Conservation (phyloP, 1,139 yeast genomes). For the Pichia cactophila region DNA sequence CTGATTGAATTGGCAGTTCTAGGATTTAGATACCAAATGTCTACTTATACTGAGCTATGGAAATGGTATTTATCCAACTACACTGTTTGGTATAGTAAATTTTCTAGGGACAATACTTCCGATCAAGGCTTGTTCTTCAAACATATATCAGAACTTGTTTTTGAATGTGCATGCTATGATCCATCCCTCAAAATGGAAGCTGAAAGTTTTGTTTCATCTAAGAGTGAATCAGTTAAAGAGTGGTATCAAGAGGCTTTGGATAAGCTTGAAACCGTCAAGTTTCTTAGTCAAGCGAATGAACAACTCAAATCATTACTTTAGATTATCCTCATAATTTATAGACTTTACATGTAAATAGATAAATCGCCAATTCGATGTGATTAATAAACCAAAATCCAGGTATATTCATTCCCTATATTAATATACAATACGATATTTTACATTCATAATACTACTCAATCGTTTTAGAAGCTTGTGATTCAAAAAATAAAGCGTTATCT, state of each 20-base stretch:
- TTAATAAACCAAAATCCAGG: too few species aligned
- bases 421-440: not conserved
- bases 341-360: not conserved
- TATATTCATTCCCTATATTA: too few species aligned
- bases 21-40: slow-evolving; percentile 37
- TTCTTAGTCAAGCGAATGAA: slow-evolving; percentile 19
- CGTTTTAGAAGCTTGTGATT: not conserved
- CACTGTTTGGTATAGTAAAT: slow-evolving; percentile 41
- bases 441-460: not conserved
- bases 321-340: too few species aligned
- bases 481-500: slow-evolving; percentile 21
- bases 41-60: slow-evolving; percentile 33
- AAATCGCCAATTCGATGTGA: too few species aligned
- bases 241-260: slow-evolving; percentile 17
- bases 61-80: slow-evolving; percentile 49
- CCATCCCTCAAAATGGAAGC: slow-evolving; percentile 16
- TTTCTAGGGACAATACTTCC: slow-evolving; percentile 23
- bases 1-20: slow-evolving; percentile 48
- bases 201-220: slow-evolving; percentile 14
- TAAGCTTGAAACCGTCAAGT: slow-evolving; percentile 15
- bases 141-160: slow-evolving; percentile 18
- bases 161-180: slow-evolving; percentile 23
- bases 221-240: slow-evolving; percentile 12
- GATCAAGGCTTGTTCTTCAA: slow-evolving; percentile 21
- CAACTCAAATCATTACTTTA: slow-evolving; percentile 12